These are phyloP conservation scores for Acacia melanoxylon DNA, from an alignment of 306 rosid species.

Conservation along the genomic window DNA sequence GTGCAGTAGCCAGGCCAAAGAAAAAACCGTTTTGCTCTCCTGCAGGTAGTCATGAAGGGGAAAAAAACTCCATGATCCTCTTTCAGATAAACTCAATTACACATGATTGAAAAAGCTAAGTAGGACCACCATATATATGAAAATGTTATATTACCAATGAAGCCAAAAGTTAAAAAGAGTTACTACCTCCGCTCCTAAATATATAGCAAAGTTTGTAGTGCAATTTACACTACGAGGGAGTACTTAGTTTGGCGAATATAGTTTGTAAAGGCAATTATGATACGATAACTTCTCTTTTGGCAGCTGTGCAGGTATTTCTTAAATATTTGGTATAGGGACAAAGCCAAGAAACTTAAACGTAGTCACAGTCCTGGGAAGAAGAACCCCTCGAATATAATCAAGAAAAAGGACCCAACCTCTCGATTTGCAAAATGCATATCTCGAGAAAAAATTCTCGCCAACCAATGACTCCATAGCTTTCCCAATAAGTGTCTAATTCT, in stretches of 20 bases:
- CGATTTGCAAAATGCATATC: neutral
- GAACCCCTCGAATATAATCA: neutral
- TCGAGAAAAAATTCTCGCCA: neutral
- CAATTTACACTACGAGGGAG: too few species aligned
- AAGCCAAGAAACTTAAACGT: neutral
- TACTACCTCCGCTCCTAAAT: too few species aligned
- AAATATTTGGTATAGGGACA: neutral
- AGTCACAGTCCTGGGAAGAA: neutral
- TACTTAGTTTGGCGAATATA: neutral
- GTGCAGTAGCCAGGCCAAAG: slow-evolving; percentile 95
- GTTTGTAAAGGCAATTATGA: neutral
- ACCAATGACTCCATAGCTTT: neutral
- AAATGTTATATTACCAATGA: neutral
- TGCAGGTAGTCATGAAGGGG: slow-evolving; percentile 29
- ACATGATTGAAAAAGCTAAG: neutral
- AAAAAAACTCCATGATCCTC: neutral
- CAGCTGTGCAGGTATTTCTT: neutral
- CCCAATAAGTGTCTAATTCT: neutral
- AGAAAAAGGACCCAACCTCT: neutral
- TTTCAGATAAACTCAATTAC: neutral
- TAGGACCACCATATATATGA: neutral
- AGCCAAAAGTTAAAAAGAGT: neutral
- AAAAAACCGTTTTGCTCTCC: slow-evolving; percentile 68
- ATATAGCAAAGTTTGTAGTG: too few species aligned
- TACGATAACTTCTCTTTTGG: neutral